A percentile compares a stretch with the other conserved stretches of the same genome.
phyloP scores from a whole-genome alignment of 1,139 yeast species.

The Pneumocystis murina region DNA sequence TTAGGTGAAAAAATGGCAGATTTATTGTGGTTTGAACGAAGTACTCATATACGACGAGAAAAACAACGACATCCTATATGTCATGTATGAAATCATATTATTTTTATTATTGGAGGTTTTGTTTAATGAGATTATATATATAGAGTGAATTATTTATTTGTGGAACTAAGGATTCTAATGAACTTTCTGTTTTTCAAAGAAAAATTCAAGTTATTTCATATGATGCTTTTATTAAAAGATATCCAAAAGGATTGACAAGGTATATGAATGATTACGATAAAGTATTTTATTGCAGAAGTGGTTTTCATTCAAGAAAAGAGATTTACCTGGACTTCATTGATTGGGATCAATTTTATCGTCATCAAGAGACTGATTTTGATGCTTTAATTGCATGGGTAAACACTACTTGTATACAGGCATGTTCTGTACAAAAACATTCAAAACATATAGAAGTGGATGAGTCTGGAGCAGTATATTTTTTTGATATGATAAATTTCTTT shows the following conservation, averaged over 20 bases:
- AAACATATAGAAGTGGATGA: no score
- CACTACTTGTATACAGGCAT: no score
- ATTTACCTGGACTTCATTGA: background rate
- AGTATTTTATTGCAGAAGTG: background rate
- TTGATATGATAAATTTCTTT: background rate
- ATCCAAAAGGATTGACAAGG: background rate
- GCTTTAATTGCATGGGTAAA: background rate
- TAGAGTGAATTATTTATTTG: background rate
- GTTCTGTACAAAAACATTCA: no score
- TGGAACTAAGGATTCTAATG: background rate
- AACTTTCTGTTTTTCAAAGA: background rate
- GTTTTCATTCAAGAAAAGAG: background rate
- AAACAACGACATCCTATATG: background rate
- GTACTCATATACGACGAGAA: background rate
- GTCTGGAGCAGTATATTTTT: background rate
- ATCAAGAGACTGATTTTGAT: background rate
- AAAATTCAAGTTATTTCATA: background rate
- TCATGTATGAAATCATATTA: background rate
- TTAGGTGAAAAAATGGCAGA: background rate
- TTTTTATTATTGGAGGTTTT: background rate
- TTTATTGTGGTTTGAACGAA: background rate
- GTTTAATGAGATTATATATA: background rate
- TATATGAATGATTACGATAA: background rate
- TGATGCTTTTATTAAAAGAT: background rate
- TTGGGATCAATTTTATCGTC: background rate